Evolutionary conservation across 768 basidiomycete species (phyloP).

Genomic region (Panus rudis): DNA sequence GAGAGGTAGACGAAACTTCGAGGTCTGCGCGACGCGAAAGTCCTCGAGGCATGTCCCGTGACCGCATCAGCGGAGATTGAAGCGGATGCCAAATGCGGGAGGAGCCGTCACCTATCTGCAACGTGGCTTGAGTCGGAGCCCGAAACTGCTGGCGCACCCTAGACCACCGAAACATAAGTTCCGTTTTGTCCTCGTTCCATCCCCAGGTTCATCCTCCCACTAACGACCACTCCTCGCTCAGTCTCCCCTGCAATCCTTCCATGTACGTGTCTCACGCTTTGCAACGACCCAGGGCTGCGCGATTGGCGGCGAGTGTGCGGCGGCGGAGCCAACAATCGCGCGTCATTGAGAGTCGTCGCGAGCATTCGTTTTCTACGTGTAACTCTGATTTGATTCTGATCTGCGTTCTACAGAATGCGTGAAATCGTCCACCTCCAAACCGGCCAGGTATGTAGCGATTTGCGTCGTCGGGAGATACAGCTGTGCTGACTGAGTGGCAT

Average conservation of each 20-base stretch:
- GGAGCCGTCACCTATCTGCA: too few relatives aligned
- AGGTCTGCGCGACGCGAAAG: too few relatives aligned
- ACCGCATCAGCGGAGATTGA: too few relatives aligned
- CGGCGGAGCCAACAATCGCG: slow-evolving; percentile 3
- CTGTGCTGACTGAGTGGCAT: slow-evolving; percentile 18
- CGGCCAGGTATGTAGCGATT: slow-evolving; percentile 66
- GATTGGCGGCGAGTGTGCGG: neutral
- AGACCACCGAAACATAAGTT: slow-evolving; percentile 12
- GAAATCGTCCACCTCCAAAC: slow-evolving; percentile 99
- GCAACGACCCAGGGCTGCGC: neutral
- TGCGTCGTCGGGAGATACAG: slow-evolving; percentile 1
- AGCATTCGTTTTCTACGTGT: slow-evolving; percentile 9
- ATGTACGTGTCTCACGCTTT: slow-evolving; percentile 19
- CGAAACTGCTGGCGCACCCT: slow-evolving; percentile 10
- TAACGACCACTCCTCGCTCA: slow-evolving; percentile 18
- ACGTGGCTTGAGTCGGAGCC: slow-evolving; percentile 12
- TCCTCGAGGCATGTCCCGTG: too few relatives aligned
- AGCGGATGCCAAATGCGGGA: too few relatives aligned
- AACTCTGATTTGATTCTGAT: slow-evolving; percentile 5
- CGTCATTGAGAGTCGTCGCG: slow-evolving; percentile 10
- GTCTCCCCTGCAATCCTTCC: slow-evolving; percentile 17
- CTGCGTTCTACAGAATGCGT: slow-evolving; percentile 65
- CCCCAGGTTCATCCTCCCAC: slow-evolving; percentile 19
- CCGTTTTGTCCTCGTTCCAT: slow-evolving; percentile 19
- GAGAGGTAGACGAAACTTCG: too few relatives aligned